These are phyloP conservation scores for Leptographium galeiforme DNA, from an alignment of 2,329 filamentous ascomycete genomes.

Conservation along the genomic window DNA sequence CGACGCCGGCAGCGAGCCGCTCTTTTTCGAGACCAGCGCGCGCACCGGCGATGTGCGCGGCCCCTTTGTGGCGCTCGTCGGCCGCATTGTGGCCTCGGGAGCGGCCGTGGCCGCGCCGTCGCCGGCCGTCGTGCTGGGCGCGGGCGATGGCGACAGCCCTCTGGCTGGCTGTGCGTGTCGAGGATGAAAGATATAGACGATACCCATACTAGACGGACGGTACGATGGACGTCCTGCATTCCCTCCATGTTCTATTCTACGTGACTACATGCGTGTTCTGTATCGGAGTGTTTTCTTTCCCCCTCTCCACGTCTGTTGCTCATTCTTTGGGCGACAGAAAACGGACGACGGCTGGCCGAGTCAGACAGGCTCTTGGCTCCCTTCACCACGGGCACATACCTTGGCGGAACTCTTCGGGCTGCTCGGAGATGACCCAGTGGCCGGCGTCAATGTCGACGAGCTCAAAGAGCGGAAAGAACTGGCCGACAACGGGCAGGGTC, in stretches of 20 bases:
- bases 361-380: neutral
- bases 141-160: slow-evolving; percentile 2
- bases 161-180: slow-evolving; percentile 1
- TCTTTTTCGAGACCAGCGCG: slow-evolving; percentile 40
- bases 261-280: too few relatives aligned
- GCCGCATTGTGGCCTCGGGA: slow-evolving; percentile 25
- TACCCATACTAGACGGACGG: too few relatives aligned
- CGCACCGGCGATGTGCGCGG: slow-evolving; percentile 36
- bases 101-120: neutral
- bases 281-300: too few relatives aligned
- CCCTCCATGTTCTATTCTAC: neutral
- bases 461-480: slow-evolving; percentile 69
- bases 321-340: slow-evolving; percentile 21
- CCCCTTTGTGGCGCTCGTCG: slow-evolving; percentile 39
- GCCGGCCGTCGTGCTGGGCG: too few relatives aligned
- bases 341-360: slow-evolving; percentile 17
- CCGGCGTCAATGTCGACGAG: slow-evolving; percentile 64
- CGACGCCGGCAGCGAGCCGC: slow-evolving; percentile 12
- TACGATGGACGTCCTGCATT: too few relatives aligned
- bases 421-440: slow-evolving; percentile 85
- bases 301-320: neutral
- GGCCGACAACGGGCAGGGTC: slow-evolving; percentile 61
- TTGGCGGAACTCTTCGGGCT: slow-evolving; percentile 63
- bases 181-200: too few relatives aligned
- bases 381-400: too few relatives aligned